These are phyloP conservation scores for Murraya paniculata DNA, from an alignment of 345 rosid species.

Conservation along the genomic window DNA sequence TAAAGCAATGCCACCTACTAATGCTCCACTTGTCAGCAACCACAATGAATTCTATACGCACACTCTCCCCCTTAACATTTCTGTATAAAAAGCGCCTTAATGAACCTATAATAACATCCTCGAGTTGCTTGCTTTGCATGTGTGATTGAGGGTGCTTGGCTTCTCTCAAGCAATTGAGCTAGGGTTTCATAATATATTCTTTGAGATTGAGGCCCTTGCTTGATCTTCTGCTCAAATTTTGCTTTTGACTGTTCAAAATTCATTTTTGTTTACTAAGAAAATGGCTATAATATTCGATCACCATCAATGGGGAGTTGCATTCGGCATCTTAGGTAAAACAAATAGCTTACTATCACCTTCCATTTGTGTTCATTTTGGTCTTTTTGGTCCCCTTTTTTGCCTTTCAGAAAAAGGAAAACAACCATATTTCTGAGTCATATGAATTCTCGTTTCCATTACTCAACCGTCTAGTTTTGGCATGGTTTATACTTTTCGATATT, in stretches of 20 bases:
- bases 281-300: conserved; percentile 41
- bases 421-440: no score
- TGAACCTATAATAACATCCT: neutral
- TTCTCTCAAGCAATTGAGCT: neutral
- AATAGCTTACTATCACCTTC: neutral
- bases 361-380: neutral
- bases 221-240: conserved; percentile 12
- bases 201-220: neutral
- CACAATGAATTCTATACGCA: conserved; percentile 45
- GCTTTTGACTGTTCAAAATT: neutral
- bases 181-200: neutral
- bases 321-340: conserved; percentile 69
- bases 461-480: neutral
- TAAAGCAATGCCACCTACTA: conserved; percentile 58
- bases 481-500: neutral
- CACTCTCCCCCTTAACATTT: conserved; percentile 20
- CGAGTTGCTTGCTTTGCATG: neutral
- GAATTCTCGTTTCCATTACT: neutral
- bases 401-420: neutral
- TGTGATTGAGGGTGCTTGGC: neutral
- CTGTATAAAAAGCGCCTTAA: neutral
- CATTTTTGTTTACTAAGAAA: neutral
- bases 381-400: neutral
- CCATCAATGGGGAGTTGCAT: conserved; percentile 38
- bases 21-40: conserved; percentile 73